Base-by-base conservation (phyloP, 176 grass and related monocot genomes). In the Oryza nivara region DNA sequence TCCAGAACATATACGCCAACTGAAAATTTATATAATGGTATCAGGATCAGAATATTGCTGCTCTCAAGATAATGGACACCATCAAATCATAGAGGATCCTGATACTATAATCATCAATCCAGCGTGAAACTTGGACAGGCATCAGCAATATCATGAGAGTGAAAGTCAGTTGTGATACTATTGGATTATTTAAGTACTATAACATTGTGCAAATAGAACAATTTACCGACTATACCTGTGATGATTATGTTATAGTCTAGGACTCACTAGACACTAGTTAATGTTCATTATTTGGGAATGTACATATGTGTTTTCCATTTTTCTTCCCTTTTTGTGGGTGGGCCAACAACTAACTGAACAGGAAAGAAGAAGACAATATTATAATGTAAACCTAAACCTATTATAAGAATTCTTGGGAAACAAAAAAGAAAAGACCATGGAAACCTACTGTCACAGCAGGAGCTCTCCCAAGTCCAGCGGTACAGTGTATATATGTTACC, bases 401-500 rank as follows among this genome's bases (percentile, higher is more conserved):
- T 23, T 69, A 17, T 9, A 45, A 4, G 13, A 63, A 41, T 41
- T 75, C 63, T 69, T 23, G 26, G 10, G n/a, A 70, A 78, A 84
- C 60, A 64, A 64, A 43, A 81, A 65, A 17, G 67, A 58, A 74
- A 69, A 45, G 49, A 80, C 60, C 52, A 80, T 49, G 38, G 78
- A 73, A 78, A 77, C 82, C 41, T 99, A 99, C 96, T 64, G 93
- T 91, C 49, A 95, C 91, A 84, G 91, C 89, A 89, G 93, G 93
- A 73, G 93, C 93, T 84, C 96, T 93, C 92, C 96, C 96, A 88
- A 99, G 88, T 82, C 96, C 96, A 84, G 96, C 96, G 52, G 96
- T 99, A 58, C 96, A 99, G 88, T 99, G 96, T 89, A 99, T 90
- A 70, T 99, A 99, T 63, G 96, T 92, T 45, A 99, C 86, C 46